These are phyloP conservation scores for Heterobasidion irregulare DNA, from an alignment of 1,284 basidiomycete genomes.

Conservation along the genomic window DNA sequence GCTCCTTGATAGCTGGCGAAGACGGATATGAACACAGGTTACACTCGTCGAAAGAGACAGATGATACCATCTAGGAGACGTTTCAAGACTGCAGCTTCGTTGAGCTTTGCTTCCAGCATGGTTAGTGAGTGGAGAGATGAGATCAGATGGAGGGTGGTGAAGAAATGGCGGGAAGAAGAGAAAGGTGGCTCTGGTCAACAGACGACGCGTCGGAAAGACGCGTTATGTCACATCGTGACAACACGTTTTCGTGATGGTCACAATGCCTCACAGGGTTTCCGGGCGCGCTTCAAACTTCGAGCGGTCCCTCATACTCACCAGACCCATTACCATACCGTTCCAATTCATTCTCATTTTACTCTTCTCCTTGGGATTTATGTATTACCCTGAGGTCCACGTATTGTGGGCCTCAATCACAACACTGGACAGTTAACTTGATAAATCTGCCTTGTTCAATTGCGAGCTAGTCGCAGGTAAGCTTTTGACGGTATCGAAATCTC, in stretches of 20 bases:
- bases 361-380: no score
- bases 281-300: no score
- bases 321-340: no score
- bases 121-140: constrained; percentile 10
- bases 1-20: constrained; percentile 85
- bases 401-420: no score
- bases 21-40: neutral
- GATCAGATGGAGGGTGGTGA: constrained; percentile 7
- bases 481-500: no score
- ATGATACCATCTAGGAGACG: constrained; percentile 74
- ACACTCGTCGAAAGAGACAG: neutral
- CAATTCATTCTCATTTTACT: no score
- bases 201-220: constrained; percentile 2
- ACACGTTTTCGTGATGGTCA: neutral
- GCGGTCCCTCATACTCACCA: no score
- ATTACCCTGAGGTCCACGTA: no score
- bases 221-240: neutral
- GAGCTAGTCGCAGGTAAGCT: no score
- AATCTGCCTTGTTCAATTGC: no score
- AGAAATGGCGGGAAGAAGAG: constrained; percentile 2
- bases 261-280: no score
- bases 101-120: constrained; percentile 89
- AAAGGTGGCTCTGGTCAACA: neutral
- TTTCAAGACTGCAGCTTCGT: constrained; percentile 79
- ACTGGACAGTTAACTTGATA: no score